Base-by-base conservation (phyloP, 345 rosid genomes). In the Bruguiera parviflora region DNA sequence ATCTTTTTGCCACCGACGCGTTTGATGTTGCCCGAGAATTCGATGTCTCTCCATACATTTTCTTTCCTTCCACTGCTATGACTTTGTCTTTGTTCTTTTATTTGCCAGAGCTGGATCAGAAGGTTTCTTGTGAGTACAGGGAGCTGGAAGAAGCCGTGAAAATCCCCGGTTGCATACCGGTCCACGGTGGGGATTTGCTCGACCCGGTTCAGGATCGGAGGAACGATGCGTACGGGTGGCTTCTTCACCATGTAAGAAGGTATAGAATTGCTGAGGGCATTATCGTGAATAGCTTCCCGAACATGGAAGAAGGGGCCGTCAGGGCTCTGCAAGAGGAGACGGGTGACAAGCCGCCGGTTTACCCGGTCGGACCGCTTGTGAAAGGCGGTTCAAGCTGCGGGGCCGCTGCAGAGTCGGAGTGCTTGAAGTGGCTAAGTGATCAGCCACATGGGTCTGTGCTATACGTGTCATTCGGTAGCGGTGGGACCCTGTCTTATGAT, bases 391-490 rank as follows among this genome's bases (percentile, higher is more conserved):
- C 77, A 6, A 18, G 24, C 1, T 19, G 71, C 20, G 18, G 58
- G 20, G 6, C 37, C 6, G 18, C 27, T 33, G 19, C 76, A 5
- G 77, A 66, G 15, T 68, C 73, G 0, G 37, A 33, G 8, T 85
- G 91, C 55, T 55, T 96, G 18, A 85, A 73, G 64, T 96, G 99
- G 99, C 60, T 96, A 22, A 87, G 89, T 61, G 68, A 72, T 18
- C 99, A 96, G 77, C 98, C 99, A 16, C 83, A 39, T 7, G 92
- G 95, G 27, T 92, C 99, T 1, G 99, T 96, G 19, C 28, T 96
- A 19, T 96, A 71, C 64, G 97, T 89, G 0, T 92, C 97, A 0
- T 95, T 95, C 46, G 99, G 99, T 16, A 95, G 99, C 60, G 96
- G 94, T 0, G 99, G 99, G 83, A 85, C 91, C 66, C 85, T 95